Conservation (phyloP, 2,329 filamentous ascomycete species). For the Macrophomina phaseolina region DNA sequence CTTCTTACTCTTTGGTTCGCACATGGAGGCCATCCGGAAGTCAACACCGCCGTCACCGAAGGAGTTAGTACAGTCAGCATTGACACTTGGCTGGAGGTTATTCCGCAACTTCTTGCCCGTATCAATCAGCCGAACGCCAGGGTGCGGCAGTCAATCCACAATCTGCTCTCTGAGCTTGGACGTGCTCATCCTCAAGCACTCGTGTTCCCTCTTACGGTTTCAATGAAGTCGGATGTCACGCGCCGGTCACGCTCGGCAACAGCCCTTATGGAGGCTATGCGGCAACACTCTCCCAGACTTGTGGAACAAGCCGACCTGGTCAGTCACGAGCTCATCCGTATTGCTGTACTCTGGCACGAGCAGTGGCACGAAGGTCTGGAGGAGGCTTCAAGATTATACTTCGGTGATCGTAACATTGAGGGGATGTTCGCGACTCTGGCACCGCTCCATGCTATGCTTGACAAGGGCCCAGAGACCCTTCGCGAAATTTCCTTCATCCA, state of each 20-base stretch:
- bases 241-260: slow-evolving; percentile 85
- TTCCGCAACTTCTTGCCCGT: slow-evolving; percentile 93
- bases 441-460: slow-evolving; percentile 89
- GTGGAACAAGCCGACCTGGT: slow-evolving; percentile 96
- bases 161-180: slow-evolving; percentile 89
- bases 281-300: slow-evolving; percentile 87
- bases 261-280: slow-evolving; percentile 98
- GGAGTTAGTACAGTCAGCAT: slow-evolving; percentile 91
- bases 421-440: slow-evolving; percentile 94
- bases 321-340: slow-evolving; percentile 94
- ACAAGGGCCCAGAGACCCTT: slow-evolving; percentile 88
- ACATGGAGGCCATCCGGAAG: slow-evolving; percentile 85
- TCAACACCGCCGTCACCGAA: slow-evolving; percentile 86
- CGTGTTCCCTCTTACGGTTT: slow-evolving; percentile 95
- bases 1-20: slow-evolving; percentile 96
- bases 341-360: slow-evolving; percentile 97
- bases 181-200: slow-evolving; percentile 93
- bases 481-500: slow-evolving; percentile 97
- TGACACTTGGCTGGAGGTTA: slow-evolving; percentile 98
- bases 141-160: slow-evolving; percentile 89
- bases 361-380: slow-evolving; percentile 98
- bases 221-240: slow-evolving; percentile 92
- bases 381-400: slow-evolving; percentile 94
- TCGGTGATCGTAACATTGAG: slow-evolving; percentile 95
- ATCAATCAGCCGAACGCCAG: slow-evolving; percentile 94